Evolutionary conservation across 2,329 filamentous ascomycete genomes (phyloP).

Genomic region (Hymenoscyphus salicellus): DNA sequence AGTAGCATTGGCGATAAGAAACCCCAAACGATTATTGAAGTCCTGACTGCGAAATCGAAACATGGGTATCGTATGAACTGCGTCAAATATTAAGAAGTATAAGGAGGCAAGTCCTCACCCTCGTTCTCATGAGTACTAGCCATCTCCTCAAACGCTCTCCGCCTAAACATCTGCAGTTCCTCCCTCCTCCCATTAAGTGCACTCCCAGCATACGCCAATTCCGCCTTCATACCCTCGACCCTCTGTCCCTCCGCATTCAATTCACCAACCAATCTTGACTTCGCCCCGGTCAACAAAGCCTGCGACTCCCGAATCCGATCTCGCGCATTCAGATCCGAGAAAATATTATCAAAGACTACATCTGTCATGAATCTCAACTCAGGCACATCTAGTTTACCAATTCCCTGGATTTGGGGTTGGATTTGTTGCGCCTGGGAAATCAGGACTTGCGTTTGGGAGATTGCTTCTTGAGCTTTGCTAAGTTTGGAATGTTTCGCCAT

Average conservation of each 20-base stretch:
- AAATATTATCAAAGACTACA: constrained; percentile 55
- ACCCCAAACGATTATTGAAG: no score
- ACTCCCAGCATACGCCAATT: constrained; percentile 31
- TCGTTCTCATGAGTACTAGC: constrained; percentile 7
- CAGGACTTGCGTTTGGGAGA: constrained; percentile 42
- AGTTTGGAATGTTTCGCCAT: constrained; percentile 55
- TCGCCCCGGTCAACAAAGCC: constrained; percentile 38
- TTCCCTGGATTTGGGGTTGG: constrained; percentile 39
- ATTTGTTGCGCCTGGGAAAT: constrained; percentile 42
- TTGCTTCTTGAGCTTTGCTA: constrained; percentile 44
- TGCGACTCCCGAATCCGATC: constrained; percentile 48
- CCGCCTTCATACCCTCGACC: constrained; percentile 32
- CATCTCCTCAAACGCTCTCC: constrained; percentile 42
- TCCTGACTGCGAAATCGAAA: no score
- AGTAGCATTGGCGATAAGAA: no score
- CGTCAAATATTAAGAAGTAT: neutral
- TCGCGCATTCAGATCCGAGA: constrained; percentile 51
- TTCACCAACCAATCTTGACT: constrained; percentile 36
- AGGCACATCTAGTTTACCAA: constrained; percentile 44
- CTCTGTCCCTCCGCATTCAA: constrained; percentile 36
- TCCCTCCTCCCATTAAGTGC: constrained; percentile 39
- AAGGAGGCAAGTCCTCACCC: neutral
- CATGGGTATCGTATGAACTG: neutral
- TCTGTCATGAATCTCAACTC: constrained; percentile 48
- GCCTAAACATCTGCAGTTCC: constrained; percentile 45